Evolutionary conservation across 2,329 filamentous ascomycete species (phyloP), one percentile per base, ranked within the genome.

Genomic region (Aspergillus oerlinghausenensis): DNA sequence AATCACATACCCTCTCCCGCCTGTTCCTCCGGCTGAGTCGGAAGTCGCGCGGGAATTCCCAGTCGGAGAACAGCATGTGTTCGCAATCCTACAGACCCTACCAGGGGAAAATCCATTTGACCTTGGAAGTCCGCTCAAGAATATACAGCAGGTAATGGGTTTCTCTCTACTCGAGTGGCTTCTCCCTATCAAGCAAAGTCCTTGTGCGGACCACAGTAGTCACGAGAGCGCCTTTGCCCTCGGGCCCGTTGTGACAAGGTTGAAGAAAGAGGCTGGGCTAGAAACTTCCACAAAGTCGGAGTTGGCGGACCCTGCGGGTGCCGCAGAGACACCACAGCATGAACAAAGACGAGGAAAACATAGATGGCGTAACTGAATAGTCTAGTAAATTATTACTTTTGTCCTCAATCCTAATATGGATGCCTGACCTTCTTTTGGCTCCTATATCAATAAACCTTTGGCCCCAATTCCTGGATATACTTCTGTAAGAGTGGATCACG

Each of bases 51-150:
- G 49, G 56, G 48, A 63, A 38, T 54, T 57, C 51, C 67, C 82
- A 60, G 65, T 70, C 47, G 73, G 77, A 2, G 83, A 85, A 25
- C 79, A 77, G 4, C 83, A 87, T 28, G 88, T 84, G 10, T 97
- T 96, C 69, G 91, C 90, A 11, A 88, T 97, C 43, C 78, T 97
- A 1, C 82, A 84, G 59, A 90, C 88, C 0, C 78, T 84, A 3
- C 81, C 84, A 0, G 87, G 89, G 9, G 87, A 94, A 64, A 96
- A 96, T 63, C 90, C 91, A 0, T 99, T 91, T 86, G 84, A 96
- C 65, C 77, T 94, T 0, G 90, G 89, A 1, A 77, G 71, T 29
- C 75, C 76, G 8, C 79, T 82, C 60, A 75, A 79, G 28, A 97
- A 97, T 67, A 87, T 92, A 75, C 84, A 85, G 61, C 82, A 87